Evolutionary conservation across 2,329 filamentous ascomycete genomes (phyloP), one percentile per base, ranked within the genome.

Genomic region (Aspergillus quadricinctus): DNA sequence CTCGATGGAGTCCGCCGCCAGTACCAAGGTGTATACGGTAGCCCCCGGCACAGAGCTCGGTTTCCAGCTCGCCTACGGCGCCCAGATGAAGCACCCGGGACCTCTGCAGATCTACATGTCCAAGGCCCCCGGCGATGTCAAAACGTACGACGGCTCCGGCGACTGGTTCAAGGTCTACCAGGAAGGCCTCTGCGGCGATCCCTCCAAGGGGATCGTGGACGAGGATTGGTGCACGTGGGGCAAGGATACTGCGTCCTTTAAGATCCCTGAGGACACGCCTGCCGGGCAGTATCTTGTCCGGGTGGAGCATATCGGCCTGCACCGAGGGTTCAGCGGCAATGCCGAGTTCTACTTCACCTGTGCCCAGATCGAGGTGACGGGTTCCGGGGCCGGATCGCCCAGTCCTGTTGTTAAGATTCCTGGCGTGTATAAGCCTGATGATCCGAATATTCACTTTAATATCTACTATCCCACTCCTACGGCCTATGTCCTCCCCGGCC

Each of bases 181-280:
- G 40, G 55, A 58, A 17, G 53, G 55, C 3, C 50, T 54, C 2
- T 54, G 52, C 25, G 29, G 21, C 8, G 52, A 54, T 28, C 31
- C 50, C 28, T 54, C 52, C 9, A 48, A 29, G 11, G 55, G 52
- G 6, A 31, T 54, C 4, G 29, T 49, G 14, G 55, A 56, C 48
- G 31, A 40, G 29, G 54, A 60, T 37, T 60, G 62, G 41, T 57
- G 31, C 1, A 35, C 52, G 14, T 57, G 56, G 54, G 60, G 52
- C 28, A 59, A 52, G 27, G 55, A 57, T 25, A 52, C 48, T 5
- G 56, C 52, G 1, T 59, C 60, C 3, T 74, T 79, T 28, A 72
- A 65, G 31, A 72, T 81, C 48, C 78, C 78, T 9, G 59, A 35
- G 35, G 78, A 76, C 55, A 73, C 79, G 14, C 69, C 73, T 2